Conservation (phyloP, 257 asterid species). For the Paraleonurus japonicus region DNA sequence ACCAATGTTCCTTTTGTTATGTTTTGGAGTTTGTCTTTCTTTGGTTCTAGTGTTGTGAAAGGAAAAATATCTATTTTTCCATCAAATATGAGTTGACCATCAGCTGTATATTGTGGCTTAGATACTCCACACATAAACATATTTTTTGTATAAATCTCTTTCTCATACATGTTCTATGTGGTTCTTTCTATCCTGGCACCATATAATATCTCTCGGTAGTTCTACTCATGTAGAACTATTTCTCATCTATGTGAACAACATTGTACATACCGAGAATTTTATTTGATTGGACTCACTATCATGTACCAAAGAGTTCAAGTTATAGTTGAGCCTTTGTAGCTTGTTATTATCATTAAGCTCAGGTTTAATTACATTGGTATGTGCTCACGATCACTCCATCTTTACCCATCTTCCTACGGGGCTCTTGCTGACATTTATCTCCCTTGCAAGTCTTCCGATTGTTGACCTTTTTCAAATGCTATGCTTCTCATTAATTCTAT, state of each 20-base stretch:
- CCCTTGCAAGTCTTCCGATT: not conserved
- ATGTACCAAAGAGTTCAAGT: not conserved
- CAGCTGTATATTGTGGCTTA: not conserved
- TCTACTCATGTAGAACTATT: not conserved
- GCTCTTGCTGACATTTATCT: not conserved
- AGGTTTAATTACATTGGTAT: not conserved
- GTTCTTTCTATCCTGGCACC: not conserved
- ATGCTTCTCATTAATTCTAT: not conserved
- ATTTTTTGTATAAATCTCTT: not conserved
- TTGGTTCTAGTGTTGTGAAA: not conserved
- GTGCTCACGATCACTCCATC: not conserved
- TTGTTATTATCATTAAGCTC: not conserved
- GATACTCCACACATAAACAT: not conserved
- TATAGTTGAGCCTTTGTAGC: not conserved
- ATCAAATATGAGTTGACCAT: not conserved
- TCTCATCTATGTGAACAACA: not conserved
- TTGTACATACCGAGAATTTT: not conserved
- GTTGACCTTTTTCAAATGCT: not conserved
- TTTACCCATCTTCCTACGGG: not conserved
- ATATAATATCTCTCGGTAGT: not conserved
- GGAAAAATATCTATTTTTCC: not conserved
- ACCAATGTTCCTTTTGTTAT: too few species aligned
- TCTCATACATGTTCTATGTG: not conserved
- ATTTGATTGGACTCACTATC: not conserved
- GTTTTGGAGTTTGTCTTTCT: too few species aligned